Percentiles rank a stretch among this genome's conserved stretches.
These are phyloP conservation scores for Hibiscus trionum DNA, from an alignment of 345 rosid species.

Conservation along the genomic window DNA sequence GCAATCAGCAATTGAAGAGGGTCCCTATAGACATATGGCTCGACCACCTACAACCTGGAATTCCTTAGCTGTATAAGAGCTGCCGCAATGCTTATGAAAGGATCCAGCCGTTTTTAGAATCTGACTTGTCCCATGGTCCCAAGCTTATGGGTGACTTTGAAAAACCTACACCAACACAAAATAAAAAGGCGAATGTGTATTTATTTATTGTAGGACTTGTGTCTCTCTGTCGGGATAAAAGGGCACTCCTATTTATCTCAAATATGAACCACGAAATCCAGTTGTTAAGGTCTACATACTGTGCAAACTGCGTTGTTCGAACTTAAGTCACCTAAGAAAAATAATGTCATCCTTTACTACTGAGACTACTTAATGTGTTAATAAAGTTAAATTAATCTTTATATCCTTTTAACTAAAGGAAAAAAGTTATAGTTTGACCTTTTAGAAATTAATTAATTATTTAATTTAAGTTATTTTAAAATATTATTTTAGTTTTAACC, in stretches of 20 bases:
- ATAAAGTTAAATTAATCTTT: no score
- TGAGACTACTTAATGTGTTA: no score
- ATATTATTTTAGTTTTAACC: no score
- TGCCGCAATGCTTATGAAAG: slow-evolving; percentile 15
- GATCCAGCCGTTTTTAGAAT: neutral
- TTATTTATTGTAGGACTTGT: neutral
- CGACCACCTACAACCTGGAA: slow-evolving; percentile 14
- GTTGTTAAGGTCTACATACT: no score
- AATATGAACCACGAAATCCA: neutral
- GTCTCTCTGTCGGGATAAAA: neutral
- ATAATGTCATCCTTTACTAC: no score
- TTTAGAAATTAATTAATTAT: no score
- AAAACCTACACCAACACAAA: neutral
- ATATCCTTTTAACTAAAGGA: no score
- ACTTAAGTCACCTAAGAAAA: no score
- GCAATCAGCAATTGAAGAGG: slow-evolving; percentile 10
- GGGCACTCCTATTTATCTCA: neutral
- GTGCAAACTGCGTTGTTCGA: no score
- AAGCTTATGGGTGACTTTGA: slow-evolving; percentile 19
- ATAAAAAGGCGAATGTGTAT: neutral
- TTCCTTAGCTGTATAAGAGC: slow-evolving; percentile 24
- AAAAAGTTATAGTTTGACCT: no score
- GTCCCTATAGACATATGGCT: neutral
- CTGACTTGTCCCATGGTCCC: slow-evolving; percentile 28
- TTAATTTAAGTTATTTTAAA: no score